A percentile compares a stretch with the other conserved stretches of the same genome.
Evolutionary conservation across 2,329 filamentous ascomycete species (phyloP).

Genomic region (Diaporthe vaccinii): DNA sequence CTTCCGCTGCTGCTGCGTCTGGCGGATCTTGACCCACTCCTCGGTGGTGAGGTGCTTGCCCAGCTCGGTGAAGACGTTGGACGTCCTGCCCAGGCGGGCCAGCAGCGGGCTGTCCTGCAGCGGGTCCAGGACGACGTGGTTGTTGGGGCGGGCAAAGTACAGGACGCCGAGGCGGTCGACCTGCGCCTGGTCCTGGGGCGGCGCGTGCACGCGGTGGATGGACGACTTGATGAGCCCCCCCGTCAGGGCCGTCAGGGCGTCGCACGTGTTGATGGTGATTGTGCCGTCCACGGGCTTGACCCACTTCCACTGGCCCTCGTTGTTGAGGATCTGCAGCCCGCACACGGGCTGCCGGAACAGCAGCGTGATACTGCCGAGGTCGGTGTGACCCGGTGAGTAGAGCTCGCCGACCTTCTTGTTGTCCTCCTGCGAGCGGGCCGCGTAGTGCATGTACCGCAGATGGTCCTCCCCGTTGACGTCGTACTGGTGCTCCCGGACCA

Average conservation of each 20-base stretch:
- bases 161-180: conserved; percentile 57
- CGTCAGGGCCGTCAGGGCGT: conserved; percentile 62
- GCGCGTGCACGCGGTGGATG: conserved; percentile 52
- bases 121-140: conserved; percentile 54
- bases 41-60: conserved; percentile 55
- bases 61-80: conserved; percentile 55
- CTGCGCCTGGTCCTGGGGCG: conserved; percentile 48
- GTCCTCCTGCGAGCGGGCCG: conserved; percentile 61
- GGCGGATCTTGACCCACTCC: conserved; percentile 55
- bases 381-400: conserved; percentile 66
- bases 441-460: conserved; percentile 74
- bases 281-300: conserved; percentile 63
- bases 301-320: conserved; percentile 64
- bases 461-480: conserved; percentile 71
- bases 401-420: conserved; percentile 59
- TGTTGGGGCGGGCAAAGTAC: conserved; percentile 59
- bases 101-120: conserved; percentile 55
- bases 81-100: conserved; percentile 51
- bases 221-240: conserved; percentile 61
- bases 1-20: conserved; percentile 58
- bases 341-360: conserved; percentile 72
- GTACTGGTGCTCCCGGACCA: conserved; percentile 69
- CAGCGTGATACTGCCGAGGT: conserved; percentile 68
- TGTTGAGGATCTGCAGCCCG: conserved; percentile 66
- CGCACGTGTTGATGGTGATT: conserved; percentile 65